phyloP scores from a whole-genome alignment of 202 grass and related monocot species.

The Tripidium arundinaceum region DNA sequence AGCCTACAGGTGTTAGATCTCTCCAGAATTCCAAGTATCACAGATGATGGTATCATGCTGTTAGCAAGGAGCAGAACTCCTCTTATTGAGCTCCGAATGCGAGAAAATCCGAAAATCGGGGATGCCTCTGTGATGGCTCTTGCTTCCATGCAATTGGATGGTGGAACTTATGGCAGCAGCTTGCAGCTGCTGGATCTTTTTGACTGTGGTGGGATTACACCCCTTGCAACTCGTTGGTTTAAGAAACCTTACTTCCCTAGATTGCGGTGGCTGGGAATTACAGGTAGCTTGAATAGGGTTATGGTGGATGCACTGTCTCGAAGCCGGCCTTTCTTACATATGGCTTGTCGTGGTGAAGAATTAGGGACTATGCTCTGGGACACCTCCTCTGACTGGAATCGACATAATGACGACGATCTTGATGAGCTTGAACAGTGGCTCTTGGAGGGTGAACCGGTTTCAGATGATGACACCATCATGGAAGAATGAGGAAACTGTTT shows the following conservation, averaged over 20 bases:
- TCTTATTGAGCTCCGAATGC: conserved; percentile 63
- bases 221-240: conserved; percentile 79
- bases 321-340: conserved; percentile 78
- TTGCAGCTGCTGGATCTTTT: conserved; percentile 79
- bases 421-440: conserved; percentile 89
- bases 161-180: conserved; percentile 63
- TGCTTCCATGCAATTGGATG: conserved; percentile 90
- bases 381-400: conserved; percentile 55
- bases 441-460: conserved; percentile 55
- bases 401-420: conserved; percentile 56
- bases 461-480: conserved; percentile 29
- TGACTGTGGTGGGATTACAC: conserved; percentile 72
- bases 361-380: conserved; percentile 60
- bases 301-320: conserved; percentile 73
- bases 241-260: conserved; percentile 93
- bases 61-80: conserved; percentile 63
- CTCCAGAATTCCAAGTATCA: conserved; percentile 67
- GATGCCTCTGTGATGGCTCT: conserved; percentile 84
- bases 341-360: conserved; percentile 76
- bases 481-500: conserved; percentile 38
- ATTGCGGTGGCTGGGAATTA: conserved; percentile 74
- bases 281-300: conserved; percentile 84
- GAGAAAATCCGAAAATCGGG: conserved; percentile 75
- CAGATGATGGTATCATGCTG: conserved; percentile 64
- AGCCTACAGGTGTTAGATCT: conserved; percentile 73